Evolutionary conservation across 192 early-diverging fungal species (phyloP).

Genomic region (Glomus cerebriforme): DNA sequence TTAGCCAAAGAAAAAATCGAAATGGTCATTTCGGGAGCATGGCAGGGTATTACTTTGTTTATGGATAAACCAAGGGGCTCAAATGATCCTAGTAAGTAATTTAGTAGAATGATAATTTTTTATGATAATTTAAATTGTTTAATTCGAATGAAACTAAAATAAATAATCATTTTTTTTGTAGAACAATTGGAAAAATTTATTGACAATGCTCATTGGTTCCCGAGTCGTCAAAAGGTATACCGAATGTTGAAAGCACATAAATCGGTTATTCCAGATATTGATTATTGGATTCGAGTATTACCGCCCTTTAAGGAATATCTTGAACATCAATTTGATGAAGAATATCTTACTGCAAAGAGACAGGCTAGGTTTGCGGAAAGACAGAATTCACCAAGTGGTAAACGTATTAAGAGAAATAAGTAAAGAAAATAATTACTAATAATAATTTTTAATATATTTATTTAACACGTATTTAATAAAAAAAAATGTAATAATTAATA

Average conservation of each 20-base stretch:
- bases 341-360: background rate
- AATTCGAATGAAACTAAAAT: background rate
- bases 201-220: slow-evolving; percentile 35
- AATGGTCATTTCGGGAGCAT: slow-evolving; percentile 39
- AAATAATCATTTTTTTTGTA: background rate
- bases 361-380: background rate
- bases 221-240: slow-evolving; percentile 36
- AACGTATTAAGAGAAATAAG: background rate
- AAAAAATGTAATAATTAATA: too few relatives aligned
- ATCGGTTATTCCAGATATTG: slow-evolving; percentile 11
- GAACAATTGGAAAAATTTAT: background rate
- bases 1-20: slow-evolving; percentile 38
- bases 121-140: too few relatives aligned
- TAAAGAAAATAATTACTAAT: too few relatives aligned
- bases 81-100: background rate
- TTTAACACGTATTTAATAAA: too few relatives aligned
- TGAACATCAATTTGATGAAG: slow-evolving; percentile 16
- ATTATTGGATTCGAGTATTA: slow-evolving; percentile 9
- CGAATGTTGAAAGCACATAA: slow-evolving; percentile 17
- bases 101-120: background rate
- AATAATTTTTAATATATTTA: too few relatives aligned
- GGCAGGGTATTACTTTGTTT: slow-evolving; percentile 38
- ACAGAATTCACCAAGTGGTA: background rate
- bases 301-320: slow-evolving; percentile 18
- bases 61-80: slow-evolving; percentile 29